phyloP scores from a whole-genome alignment of 169 alveolate species.

The Plasmodium cynomolgi region DNA sequence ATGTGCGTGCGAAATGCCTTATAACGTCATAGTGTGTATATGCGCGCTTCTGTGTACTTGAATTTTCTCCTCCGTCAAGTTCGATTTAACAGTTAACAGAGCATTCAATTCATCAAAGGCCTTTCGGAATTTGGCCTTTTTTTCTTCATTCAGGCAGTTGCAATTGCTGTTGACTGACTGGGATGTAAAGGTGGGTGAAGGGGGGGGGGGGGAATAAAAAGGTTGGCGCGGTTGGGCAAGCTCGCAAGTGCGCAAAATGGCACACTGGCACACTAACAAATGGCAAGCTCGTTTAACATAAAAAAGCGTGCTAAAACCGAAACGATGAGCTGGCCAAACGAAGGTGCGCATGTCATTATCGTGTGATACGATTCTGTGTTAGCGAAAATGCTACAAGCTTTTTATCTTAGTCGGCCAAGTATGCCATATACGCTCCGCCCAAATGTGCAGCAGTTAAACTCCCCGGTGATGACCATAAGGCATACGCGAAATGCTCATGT shows the following conservation, averaged over 20 bases:
- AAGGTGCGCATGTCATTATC: not conserved
- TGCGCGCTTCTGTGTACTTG: constrained; percentile 18
- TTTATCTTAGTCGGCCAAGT: not conserved
- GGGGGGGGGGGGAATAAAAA: not conserved
- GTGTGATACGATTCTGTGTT: not conserved
- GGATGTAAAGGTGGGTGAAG: not conserved
- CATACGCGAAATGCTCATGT: not conserved
- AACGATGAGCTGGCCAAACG: not conserved
- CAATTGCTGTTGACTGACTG: constrained; percentile 35
- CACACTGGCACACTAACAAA: not conserved
- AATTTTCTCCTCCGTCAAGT: constrained; percentile 50
- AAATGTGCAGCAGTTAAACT: not conserved
- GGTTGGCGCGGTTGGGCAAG: not conserved
- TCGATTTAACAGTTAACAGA: constrained; percentile 34
- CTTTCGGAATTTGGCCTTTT: constrained; percentile 37
- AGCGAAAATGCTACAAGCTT: not conserved
- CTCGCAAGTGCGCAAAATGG: not conserved
- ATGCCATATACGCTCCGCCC: not conserved
- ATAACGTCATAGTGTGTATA: not conserved
- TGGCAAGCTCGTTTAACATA: not conserved
- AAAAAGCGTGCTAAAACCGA: not conserved
- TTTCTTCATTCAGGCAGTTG: constrained; percentile 40
- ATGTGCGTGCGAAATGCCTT: not conserved
- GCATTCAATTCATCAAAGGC: constrained; percentile 49
- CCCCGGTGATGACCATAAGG: not conserved